A percentile compares a stretch with the other conserved stretches of the same genome.
Evolutionary conservation across 768 basidiomycete species (phyloP).

Genomic region (Tylopilus sp.): DNA sequence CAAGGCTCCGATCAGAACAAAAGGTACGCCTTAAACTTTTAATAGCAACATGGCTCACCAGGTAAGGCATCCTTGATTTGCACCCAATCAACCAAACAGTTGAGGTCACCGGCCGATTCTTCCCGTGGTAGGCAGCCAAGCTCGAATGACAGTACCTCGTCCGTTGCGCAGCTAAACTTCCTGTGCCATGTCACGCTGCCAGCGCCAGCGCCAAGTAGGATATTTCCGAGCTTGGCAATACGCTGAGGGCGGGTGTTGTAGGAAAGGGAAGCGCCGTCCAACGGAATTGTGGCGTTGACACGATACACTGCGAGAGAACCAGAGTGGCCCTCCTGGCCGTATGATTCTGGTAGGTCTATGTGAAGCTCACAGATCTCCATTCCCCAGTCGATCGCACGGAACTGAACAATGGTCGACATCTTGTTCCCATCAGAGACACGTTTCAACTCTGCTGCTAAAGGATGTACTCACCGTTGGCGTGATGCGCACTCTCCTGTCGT

Average conservation of each 20-base stretch:
- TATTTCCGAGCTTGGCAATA: conserved; percentile 3
- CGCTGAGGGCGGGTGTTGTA: conserved; percentile 6
- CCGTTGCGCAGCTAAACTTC: conserved; percentile 4
- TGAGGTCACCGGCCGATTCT: conserved; percentile 6
- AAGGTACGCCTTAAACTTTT: neutral
- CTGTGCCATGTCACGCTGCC: conserved; percentile 8
- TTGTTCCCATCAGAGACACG: neutral
- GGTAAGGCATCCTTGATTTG: conserved; percentile 11
- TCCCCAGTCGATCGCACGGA: conserved; percentile 15
- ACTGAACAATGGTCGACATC: conserved; percentile 15
- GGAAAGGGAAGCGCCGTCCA: conserved; percentile 9
- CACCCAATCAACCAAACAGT: conserved; percentile 10
- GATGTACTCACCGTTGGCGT: conserved; percentile 5
- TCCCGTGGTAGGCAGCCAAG: conserved; percentile 6
- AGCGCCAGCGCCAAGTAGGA: conserved; percentile 1
- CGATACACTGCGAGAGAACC: conserved; percentile 7
- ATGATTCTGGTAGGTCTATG: conserved; percentile 2
- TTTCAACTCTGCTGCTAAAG: neutral
- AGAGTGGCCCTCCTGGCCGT: neutral
- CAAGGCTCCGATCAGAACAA: neutral
- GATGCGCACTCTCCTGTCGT: conserved; percentile 5
- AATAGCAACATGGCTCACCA: conserved; percentile 6
- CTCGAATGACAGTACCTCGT: conserved; percentile 14
- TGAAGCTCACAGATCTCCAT: conserved; percentile 15
- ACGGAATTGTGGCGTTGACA: conserved; percentile 6